Base-by-base conservation (phyloP, 208 protist genomes). In the Leishmania tropica region DNA sequence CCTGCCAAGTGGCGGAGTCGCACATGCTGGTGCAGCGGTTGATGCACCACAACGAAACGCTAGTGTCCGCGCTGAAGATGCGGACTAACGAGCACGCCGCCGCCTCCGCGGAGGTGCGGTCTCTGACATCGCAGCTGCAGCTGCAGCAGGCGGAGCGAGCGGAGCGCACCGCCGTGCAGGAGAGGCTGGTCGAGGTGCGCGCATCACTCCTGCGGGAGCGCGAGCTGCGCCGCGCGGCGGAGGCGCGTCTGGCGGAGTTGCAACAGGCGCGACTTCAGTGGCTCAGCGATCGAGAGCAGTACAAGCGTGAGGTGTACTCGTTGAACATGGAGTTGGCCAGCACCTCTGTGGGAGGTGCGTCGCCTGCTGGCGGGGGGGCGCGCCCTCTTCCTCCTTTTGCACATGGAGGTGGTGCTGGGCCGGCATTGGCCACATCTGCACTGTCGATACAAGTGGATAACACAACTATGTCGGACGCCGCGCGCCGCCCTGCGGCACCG, bases 291-390 rank as follows among this genome's bases (percentile, higher is more conserved):
- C 73, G 53, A 47, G 74, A 81, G 74, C 35, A 64, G 1, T 72
- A 76, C 51, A 65, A 75, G 65, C n/a, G 83, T 47, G 83, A 86
- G 83, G 83, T 86, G 64, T 86, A 83, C 78, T 73, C 56, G 64
- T 45, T 86, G 47, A 81, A 86, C 67, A 82, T 86, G 83, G 83
- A 86, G 67, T 68, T 81, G 42, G 83, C 74, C 35, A 73, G 80
- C 78, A 70, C 31, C 17, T 60, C 72, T 35, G 37, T 72, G 21
- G 51, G 31, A n/a, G 13, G 73, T 35, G 7, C 5, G 53, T 35
- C 51, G 21, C 73, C 73, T 11, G n/a, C 51, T 62, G 73, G 15
- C 4, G 73, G 24, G 73, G 17, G 11, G 3, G 10, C 0, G 7
- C 10, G 42, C 42, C 5, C 42, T 19, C 68, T 51, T 28, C 15